These are phyloP conservation scores for Curvularia hawaiiensis DNA, from an alignment of 2,329 filamentous ascomycete species.

Conservation along the genomic window DNA sequence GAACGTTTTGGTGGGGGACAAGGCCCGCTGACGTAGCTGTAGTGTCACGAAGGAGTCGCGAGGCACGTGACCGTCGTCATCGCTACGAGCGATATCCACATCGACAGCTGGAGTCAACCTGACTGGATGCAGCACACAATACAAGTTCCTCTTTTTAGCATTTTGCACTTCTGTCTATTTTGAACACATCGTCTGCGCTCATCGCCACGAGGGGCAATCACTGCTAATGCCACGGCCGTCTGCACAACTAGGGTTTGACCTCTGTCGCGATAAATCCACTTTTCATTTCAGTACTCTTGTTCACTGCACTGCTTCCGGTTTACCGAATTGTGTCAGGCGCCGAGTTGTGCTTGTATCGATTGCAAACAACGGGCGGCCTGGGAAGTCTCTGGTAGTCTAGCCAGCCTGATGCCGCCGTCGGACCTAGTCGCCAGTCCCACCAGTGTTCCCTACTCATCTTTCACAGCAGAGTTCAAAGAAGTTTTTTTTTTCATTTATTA, in stretches of 20 bases:
- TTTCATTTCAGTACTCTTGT: slow-evolving; percentile 15
- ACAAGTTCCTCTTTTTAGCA: neutral
- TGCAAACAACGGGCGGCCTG: neutral
- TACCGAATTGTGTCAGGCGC: neutral
- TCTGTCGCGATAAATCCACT: slow-evolving; percentile 12
- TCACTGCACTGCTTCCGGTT: neutral
- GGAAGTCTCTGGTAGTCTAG: neutral
- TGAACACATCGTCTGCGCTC: neutral
- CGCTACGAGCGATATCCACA: neutral
- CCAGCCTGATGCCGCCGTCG: neutral
- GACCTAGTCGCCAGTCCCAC: neutral
- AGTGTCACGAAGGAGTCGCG: slow-evolving; percentile 23
- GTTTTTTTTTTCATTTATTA: neutral
- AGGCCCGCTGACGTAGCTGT: slow-evolving; percentile 22
- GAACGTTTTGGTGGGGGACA: slow-evolving; percentile 3
- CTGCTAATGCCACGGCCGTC: slow-evolving; percentile 4
- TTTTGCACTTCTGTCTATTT: neutral
- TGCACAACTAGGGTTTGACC: slow-evolving; percentile 9
- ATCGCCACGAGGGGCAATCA: neutral
- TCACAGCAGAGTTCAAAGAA: neutral
- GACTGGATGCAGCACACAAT: too few species aligned
- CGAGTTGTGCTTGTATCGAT: neutral
- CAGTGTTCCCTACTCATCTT: neutral
- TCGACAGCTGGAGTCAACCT: neutral
- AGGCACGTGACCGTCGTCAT: slow-evolving; percentile 27